phyloP scores from a whole-genome alignment of 2,329 filamentous ascomycete genomes.

The Didymosphaeria variabile region DNA sequence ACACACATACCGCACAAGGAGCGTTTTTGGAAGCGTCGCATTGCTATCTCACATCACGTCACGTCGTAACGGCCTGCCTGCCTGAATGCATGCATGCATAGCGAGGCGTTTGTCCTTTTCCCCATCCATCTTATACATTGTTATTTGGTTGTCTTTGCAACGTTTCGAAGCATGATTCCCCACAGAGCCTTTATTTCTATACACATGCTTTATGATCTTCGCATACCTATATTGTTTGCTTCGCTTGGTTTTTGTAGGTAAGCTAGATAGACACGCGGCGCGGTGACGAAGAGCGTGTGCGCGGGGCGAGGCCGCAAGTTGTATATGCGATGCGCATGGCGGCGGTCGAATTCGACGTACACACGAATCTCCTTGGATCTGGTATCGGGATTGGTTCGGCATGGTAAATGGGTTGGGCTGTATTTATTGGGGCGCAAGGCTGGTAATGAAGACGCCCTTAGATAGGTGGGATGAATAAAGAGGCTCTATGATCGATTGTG shows the following conservation, averaged over 20 bases:
- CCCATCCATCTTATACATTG: slow-evolving; percentile 2
- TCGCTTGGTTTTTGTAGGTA: neutral
- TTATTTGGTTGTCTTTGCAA: slow-evolving; percentile 3
- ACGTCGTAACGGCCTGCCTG: slow-evolving; percentile 23
- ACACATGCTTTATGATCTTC: neutral
- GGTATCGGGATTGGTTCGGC: slow-evolving; percentile 11
- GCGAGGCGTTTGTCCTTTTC: slow-evolving; percentile 35
- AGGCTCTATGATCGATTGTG: neutral
- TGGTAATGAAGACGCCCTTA: slow-evolving; percentile 1
- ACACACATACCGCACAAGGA: neutral
- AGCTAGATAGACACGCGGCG: neutral
- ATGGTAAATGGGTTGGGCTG: neutral
- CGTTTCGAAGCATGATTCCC: slow-evolving; percentile 31
- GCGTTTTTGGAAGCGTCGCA: slow-evolving; percentile 18
- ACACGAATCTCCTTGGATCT: slow-evolving; percentile 24
- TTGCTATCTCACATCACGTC: slow-evolving; percentile 17
- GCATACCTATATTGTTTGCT: neutral
- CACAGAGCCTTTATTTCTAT: slow-evolving; percentile 20
- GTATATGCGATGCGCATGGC: neutral
- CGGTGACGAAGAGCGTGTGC: neutral
- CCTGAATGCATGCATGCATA: slow-evolving; percentile 34
- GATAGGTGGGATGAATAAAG: slow-evolving; percentile 1
- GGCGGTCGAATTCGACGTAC: neutral
- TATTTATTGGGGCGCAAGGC: neutral
- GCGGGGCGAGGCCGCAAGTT: neutral